A percentile compares a stretch with the other conserved stretches of the same genome.
Evolutionary conservation across 2,329 filamentous ascomycete species (phyloP).

Genomic region (Aureobasidium sp.): DNA sequence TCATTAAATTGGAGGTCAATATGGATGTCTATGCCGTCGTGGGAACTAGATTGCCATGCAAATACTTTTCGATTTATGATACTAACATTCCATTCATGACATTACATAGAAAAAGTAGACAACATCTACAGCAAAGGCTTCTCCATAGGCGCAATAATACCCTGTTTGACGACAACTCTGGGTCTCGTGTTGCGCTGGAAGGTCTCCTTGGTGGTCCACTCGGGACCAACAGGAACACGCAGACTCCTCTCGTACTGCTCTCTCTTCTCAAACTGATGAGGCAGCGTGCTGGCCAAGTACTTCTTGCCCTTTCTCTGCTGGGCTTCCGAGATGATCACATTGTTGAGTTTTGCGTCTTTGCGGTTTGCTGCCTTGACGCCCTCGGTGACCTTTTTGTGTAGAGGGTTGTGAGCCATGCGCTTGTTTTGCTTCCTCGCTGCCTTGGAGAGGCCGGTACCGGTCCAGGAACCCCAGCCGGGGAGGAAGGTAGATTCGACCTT

Average conservation of each 20-base stretch:
- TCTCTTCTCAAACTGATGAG: constrained; percentile 79
- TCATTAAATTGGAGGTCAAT: not conserved
- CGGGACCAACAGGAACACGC: constrained; percentile 77
- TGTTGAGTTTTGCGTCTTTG: constrained; percentile 71
- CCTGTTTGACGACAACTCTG: constrained; percentile 81
- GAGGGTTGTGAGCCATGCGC: constrained; percentile 41
- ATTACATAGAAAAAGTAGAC: not conserved
- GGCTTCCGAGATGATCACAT: constrained; percentile 91
- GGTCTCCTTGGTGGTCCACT: constrained; percentile 94
- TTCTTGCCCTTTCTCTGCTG: constrained; percentile 81
- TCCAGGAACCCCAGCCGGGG: constrained; percentile 90
- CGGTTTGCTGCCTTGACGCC: constrained; percentile 70
- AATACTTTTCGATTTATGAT: constrained; percentile 53
- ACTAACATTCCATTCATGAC: not conserved
- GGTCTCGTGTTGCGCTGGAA: constrained; percentile 88
- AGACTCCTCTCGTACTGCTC: constrained; percentile 87
- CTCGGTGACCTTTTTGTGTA: constrained; percentile 52
- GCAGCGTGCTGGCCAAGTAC: constrained; percentile 75
- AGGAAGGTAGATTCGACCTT: constrained; percentile 76
- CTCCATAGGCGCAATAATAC: constrained; percentile 78
- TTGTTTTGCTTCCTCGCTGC: constrained; percentile 57
- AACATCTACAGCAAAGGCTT: constrained; percentile 53
- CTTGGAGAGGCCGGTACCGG: constrained; percentile 71
- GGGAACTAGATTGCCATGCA: constrained; percentile 38
- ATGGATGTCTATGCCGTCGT: not conserved